These are phyloP conservation scores for Saccharum officinarum DNA, from an alignment of 176 grass and related monocot species.

Conservation along the genomic window DNA sequence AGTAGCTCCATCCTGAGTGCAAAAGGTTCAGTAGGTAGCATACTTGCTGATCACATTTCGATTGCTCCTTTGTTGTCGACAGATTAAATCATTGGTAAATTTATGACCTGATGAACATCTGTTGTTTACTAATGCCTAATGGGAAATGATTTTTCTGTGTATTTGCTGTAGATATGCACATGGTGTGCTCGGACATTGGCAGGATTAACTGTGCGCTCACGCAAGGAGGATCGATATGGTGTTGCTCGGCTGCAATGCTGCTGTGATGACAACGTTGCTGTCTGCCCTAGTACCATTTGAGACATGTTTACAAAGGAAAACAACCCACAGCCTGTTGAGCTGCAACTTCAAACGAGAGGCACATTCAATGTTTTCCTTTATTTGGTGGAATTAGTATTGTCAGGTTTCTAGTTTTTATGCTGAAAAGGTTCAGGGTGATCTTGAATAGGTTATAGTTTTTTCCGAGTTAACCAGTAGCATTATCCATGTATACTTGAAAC, in stretches of 20 bases:
- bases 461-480: not conserved
- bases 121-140: too few relatives aligned
- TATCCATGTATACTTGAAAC: not conserved
- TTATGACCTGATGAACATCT: too few relatives aligned
- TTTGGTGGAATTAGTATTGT: not conserved
- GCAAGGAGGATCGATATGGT: conserved; percentile 76
- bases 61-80: too few relatives aligned
- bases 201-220: conserved; percentile 66
- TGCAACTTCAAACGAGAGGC: not conserved
- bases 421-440: too few relatives aligned
- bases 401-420: not conserved
- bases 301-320: conserved; percentile 89
- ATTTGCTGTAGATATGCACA: too few relatives aligned
- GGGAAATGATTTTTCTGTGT: too few relatives aligned
- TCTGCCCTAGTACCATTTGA: conserved; percentile 79
- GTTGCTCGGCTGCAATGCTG: conserved; percentile 86
- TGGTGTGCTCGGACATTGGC: conserved; percentile 69
- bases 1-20: too few relatives aligned
- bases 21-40: too few relatives aligned
- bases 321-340: conserved; percentile 56
- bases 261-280: conserved; percentile 73
- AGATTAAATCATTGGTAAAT: too few relatives aligned
- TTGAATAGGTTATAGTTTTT: not conserved
- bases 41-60: too few relatives aligned
- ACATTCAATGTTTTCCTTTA: not conserved